These are phyloP conservation scores for Rhynchospora tenuis DNA, from an alignment of 176 grass and related monocot genomes.

Conservation along the genomic window DNA sequence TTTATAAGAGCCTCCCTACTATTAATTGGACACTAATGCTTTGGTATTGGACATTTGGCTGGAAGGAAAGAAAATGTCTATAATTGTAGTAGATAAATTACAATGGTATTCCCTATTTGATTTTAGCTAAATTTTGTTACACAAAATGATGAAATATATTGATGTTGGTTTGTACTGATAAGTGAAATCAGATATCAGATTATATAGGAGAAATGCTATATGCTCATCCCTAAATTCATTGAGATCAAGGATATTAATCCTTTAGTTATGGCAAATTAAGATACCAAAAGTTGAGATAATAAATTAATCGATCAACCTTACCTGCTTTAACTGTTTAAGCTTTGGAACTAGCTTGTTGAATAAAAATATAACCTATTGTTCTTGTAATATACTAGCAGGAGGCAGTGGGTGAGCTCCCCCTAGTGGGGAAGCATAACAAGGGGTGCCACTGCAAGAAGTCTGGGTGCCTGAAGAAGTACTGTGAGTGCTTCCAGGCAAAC, in stretches of 20 bases:
- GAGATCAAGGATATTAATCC: not conserved
- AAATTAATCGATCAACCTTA: not conserved
- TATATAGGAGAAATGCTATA: not conserved
- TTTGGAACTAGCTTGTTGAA: not conserved
- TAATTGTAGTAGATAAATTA: not conserved
- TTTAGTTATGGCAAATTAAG: not conserved
- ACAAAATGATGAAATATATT: not conserved
- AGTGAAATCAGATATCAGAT: not conserved
- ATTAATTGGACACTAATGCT: not conserved
- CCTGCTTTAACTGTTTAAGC: not conserved
- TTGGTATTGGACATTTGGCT: not conserved
- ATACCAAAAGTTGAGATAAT: not conserved
- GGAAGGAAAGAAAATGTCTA: not conserved
- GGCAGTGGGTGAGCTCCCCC: constrained; percentile 50
- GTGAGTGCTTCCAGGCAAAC: constrained; percentile 96
- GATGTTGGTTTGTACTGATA: not conserved
- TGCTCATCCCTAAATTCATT: not conserved
- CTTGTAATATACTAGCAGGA: constrained; percentile 34
- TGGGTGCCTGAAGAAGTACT: constrained; percentile 97
- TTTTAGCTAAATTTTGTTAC: not conserved
- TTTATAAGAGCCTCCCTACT: not conserved
- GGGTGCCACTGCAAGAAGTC: constrained; percentile 99
- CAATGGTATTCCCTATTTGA: not conserved
- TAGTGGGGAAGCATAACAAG: constrained; percentile 94
- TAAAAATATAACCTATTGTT: not conserved